These are phyloP conservation scores for Xylaria intraflava DNA, from an alignment of 495 filamentous ascomycete species.

Conservation along the genomic window DNA sequence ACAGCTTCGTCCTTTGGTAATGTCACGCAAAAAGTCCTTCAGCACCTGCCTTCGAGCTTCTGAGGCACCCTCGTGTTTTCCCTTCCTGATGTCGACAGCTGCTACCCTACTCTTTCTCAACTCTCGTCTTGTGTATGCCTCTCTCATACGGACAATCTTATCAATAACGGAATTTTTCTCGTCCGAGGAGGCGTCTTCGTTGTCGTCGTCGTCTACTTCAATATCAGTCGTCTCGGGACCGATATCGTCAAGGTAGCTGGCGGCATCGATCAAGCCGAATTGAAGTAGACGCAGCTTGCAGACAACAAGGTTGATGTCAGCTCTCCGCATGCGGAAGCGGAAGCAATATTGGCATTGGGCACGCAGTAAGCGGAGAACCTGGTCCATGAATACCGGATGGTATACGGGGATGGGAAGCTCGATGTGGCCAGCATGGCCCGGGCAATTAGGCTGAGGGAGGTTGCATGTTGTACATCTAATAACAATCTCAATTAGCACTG, in stretches of 20 bases:
- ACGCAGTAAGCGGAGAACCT: slow-evolving; percentile 72
- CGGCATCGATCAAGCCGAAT: slow-evolving; percentile 71
- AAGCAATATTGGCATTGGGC: slow-evolving; percentile 88
- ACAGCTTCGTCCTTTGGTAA: slow-evolving; percentile 60
- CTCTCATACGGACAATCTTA: slow-evolving; percentile 55
- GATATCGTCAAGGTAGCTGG: slow-evolving; percentile 56
- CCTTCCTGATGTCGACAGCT: slow-evolving; percentile 47
- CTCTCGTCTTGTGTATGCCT: slow-evolving; percentile 60
- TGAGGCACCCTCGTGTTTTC: slow-evolving; percentile 74
- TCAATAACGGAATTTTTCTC: slow-evolving; percentile 24
- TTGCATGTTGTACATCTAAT: slow-evolving; percentile 85
- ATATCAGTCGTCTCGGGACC: slow-evolving; percentile 27
- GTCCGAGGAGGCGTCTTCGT: slow-evolving; percentile 22
- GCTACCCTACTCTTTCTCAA: slow-evolving; percentile 51
- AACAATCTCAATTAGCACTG: not conserved
- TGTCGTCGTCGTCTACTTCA: slow-evolving; percentile 20
- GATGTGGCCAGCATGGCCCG: slow-evolving; percentile 92
- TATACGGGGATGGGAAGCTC: slow-evolving; percentile 89
- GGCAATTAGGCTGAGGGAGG: slow-evolving; percentile 67
- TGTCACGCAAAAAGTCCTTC: slow-evolving; percentile 69
- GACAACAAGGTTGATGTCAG: slow-evolving; percentile 63
- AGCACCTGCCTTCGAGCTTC: slow-evolving; percentile 68
- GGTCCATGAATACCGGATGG: slow-evolving; percentile 89
- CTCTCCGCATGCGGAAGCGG: slow-evolving; percentile 65
- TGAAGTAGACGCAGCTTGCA: slow-evolving; percentile 87